Base-by-base conservation (phyloP, 257 asterid species). In the Nicotiana attenuata region DNA sequence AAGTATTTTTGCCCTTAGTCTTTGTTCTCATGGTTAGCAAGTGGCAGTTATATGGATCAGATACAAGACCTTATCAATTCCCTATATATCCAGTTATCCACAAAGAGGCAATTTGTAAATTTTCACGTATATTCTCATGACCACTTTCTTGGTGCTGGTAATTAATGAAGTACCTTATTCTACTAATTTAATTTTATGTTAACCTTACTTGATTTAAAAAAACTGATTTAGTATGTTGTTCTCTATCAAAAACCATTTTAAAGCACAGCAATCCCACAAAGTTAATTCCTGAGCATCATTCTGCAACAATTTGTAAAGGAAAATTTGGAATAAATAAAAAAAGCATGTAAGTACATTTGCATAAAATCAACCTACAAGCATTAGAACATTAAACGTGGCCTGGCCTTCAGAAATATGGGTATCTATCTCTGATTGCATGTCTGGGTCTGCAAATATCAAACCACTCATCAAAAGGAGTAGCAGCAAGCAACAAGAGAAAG, bases 341-440 rank as follows among this genome's bases (percentile, higher is more conserved):
- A 57, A 55, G 35, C 65, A 77, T 16, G 52, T 5, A 79, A 78
- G 52, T 16, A 35, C 59, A 66, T 56, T 52, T 10, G 65, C 61
- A 65, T 73, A 77, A 79, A 69, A 57, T 26, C 47, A 81, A 88
- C 96, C 35, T 91, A 96, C 99, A 81, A 94, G 90, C 85, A 92
- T 90, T 57, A 87, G 89, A 87, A 96, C 93, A 81, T 78, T 67
- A 88, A 94, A 94, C 66, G 89, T 81, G 50, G 97, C 98, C 81
- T 84, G 89, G 87, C 99, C 97, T 85, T 90, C 82, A 78, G 93
- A 85, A 57, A 92, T 82, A 85, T 90, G 88, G 69, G 93, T 66
- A 85, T 94, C 93, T 53, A 96, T 96, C 89, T 94, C 98, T 89
- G 82, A 88, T 86, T 93, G 98, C 99, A 94, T 94, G 45, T 92